Evolutionary conservation across 1,139 yeast species (phyloP), one percentile per base, ranked within the genome.

Genomic region (Yamadazyma friedrichii): DNA sequence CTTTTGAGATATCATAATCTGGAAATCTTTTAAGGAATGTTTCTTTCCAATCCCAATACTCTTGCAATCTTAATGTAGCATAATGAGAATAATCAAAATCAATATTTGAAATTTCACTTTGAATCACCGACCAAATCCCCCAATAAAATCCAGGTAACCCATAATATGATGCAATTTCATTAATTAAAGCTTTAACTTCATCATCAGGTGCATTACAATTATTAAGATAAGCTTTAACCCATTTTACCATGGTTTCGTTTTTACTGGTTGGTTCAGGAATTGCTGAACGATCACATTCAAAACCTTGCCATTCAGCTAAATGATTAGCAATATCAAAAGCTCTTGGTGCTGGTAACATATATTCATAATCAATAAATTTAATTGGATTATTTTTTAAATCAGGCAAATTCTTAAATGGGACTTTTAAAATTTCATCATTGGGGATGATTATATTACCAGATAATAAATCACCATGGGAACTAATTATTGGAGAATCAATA

Each of bases 291-390:
- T 81, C 79, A 59, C 94, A 86, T 47, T 82, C 80, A 52, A 84
- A 84, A 1, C 95, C 95, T 56, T 86, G 94, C 93, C 93, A 86
- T 61, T 86, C 95, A 57, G 85, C 83, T 51, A 86, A 80, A 60
- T 86, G 94, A 56, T 86, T 86, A n/a, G 94, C 88, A 16, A 86
- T 79, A 56, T 86, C 95, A 57, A 84, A 86, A 0, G 88, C 93
- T 43, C 93, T 63, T 2, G 94, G 91, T 2, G 88, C 88, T 3
- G 87, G 86, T 53, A 83, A 71, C 76, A 87, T 81, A 55, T 86
- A 86, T 62, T 86, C 95, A 56, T 85, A 86, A 58, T 86, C 95
- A 39, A 86, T 86, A 54, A 86, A 84, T 22, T 80, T 72, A 13
- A 84, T 72, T 2, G 82, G 82, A 46, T 75, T 75, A 15, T 61